These are phyloP conservation scores for Penicillium sclerotiorum DNA, from an alignment of 2,329 filamentous ascomycete genomes.

Conservation along the genomic window DNA sequence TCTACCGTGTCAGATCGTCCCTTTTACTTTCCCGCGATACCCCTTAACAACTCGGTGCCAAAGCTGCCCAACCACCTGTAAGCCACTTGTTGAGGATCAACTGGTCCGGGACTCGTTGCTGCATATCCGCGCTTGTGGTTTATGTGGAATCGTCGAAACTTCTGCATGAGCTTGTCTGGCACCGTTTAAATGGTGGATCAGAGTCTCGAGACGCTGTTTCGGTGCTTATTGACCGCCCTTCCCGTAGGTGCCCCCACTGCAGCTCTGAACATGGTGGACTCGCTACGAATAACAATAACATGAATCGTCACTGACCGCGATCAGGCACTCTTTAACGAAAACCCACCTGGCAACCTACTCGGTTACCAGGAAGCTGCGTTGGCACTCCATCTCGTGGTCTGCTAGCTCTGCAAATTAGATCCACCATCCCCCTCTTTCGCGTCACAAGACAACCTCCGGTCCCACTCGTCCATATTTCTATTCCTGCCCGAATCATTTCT, in stretches of 20 bases:
- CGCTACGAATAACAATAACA: background rate
- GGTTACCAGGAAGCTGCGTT: conserved; percentile 1
- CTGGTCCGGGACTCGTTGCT: background rate
- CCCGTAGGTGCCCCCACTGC: conserved; percentile 8
- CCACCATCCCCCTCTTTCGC: conserved; percentile 4
- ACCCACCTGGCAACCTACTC: background rate
- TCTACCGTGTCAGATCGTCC: too few species aligned
- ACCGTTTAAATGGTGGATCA: conserved; percentile 1
- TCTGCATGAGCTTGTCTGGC: conserved; percentile 5
- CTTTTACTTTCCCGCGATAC: too few species aligned
- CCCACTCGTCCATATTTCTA: background rate
- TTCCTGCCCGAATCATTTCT: background rate
- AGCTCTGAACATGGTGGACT: conserved; percentile 2
- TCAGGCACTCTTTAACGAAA: background rate
- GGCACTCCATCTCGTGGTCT: conserved; percentile 1
- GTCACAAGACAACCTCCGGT: background rate
- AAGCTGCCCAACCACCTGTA: too few species aligned
- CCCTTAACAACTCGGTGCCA: too few species aligned
- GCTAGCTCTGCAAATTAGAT: too few species aligned
- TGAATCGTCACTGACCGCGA: background rate
- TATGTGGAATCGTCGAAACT: background rate
- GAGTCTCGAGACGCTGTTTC: background rate
- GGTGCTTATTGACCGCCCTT: conserved; percentile 16
- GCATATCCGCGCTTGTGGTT: background rate
- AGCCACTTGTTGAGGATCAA: too few species aligned